These are phyloP conservation scores for Tothia fuscella DNA, from an alignment of 2,329 filamentous ascomycete species.

Conservation along the genomic window DNA sequence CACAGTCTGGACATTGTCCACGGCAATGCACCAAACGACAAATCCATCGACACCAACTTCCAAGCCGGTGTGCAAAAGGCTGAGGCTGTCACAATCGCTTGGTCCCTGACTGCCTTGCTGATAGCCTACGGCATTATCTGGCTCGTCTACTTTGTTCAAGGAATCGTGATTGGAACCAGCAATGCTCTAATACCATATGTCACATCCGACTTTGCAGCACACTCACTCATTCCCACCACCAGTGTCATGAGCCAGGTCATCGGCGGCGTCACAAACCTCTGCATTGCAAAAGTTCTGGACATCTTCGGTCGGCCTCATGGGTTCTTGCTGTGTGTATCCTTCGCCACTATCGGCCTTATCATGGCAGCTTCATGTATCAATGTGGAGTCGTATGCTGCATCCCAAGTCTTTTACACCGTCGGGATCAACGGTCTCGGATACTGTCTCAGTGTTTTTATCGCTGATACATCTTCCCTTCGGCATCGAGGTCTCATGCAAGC, in stretches of 20 bases:
- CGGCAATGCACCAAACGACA: too few species aligned
- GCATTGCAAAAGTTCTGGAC: slow-evolving; percentile 55
- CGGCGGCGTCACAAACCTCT: slow-evolving; percentile 50
- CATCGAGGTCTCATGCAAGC: slow-evolving; percentile 55
- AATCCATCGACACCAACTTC: neutral
- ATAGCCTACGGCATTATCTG: neutral
- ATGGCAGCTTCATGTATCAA: slow-evolving; percentile 55
- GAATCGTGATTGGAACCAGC: neutral
- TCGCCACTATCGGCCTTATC: slow-evolving; percentile 43
- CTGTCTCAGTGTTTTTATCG: slow-evolving; percentile 51
- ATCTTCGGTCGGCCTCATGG: slow-evolving; percentile 56
- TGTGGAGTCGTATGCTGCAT: slow-evolving; percentile 47
- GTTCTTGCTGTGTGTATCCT: slow-evolving; percentile 40
- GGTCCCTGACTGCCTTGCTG: neutral
- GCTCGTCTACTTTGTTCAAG: slow-evolving; percentile 1
- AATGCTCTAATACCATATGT: slow-evolving; percentile 19
- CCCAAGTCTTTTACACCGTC: slow-evolving; percentile 51
- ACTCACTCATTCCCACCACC: slow-evolving; percentile 19
- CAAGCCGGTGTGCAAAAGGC: slow-evolving; percentile 5
- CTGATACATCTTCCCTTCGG: slow-evolving; percentile 53
- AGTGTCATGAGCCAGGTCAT: slow-evolving; percentile 32
- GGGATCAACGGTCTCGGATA: slow-evolving; percentile 50
- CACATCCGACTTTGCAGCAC: slow-evolving; percentile 17
- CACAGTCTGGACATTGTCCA: too few species aligned
- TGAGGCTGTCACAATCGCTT: slow-evolving; percentile 2